Base-by-base conservation (phyloP, 352 stramenopile species). In the Phytophthora quininea region DNA sequence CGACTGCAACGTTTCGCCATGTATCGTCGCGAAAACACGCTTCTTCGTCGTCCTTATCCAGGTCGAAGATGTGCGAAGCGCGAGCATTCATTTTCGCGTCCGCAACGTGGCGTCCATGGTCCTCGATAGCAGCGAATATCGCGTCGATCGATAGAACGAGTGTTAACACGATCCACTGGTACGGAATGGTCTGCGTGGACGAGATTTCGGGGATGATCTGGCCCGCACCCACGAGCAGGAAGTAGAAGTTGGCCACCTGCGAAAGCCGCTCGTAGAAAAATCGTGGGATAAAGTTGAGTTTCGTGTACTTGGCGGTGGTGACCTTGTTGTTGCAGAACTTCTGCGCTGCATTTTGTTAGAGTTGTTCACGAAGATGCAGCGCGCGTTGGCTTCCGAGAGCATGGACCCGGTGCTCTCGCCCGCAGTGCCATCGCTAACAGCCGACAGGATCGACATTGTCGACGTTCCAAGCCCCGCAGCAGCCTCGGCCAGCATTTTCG, bases 171-270 rank as follows among this genome's bases (percentile, higher is more conserved):
- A 96, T 89, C 88, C 86, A 96, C 61, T 94, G 85, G 64, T 92
- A 96, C 19, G 91, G 91, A 30, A 97, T 68, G 3, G 86, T 81
- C 32, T 83, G 65, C 3, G 90, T 97, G 8, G 92, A 97, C 30
- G 84, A 95, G 58, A 97, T 96, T 14, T 82, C 77, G 1, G 84
- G 79, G 45, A 97, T 92, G 56, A 93, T 86, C 62, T 97, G 90
- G 0, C 92, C 86, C 0, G 91, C 79, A 43, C 90, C 87, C 54
- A 97, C 88, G 8, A 97, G 64, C 48, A 97, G 51, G 58, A 97
- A 97, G 79, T 97, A 97, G 64, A 94, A 96, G 56, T 96, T 96
- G 43, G 89, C 89, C 4, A 89, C 77, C 60, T 94, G 88, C n/a
- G 84, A 92, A 45, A 96, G 84, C 31, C 87, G 75, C 0, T 85